Conservation (phyloP, 106 monocot genomes). For the Gastrodia elata region DNA sequence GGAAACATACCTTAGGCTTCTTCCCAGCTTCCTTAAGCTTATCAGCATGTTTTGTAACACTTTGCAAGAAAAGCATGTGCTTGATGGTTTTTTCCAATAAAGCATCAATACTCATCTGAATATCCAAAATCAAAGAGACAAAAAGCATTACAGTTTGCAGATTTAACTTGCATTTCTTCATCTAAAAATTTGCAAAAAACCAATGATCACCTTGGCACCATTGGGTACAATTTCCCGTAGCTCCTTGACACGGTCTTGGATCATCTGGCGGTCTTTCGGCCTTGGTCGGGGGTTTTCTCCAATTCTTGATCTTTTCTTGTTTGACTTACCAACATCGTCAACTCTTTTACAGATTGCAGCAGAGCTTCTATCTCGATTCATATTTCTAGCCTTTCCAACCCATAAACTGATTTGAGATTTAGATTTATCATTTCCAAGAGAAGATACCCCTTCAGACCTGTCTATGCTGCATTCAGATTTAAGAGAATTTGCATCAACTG, state of each 20-base stretch:
- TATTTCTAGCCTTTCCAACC: slow-evolving; percentile 44
- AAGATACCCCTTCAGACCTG: slow-evolving; percentile 19
- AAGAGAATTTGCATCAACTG: slow-evolving; percentile 15
- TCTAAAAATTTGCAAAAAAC: neutral
- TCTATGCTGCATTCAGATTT: slow-evolving; percentile 34
- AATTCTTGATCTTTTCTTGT: slow-evolving; percentile 57
- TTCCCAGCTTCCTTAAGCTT: slow-evolving; percentile 50
- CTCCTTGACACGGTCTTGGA: slow-evolving; percentile 93
- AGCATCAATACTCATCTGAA: slow-evolving; percentile 66
- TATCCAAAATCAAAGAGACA: neutral
- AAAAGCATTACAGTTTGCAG: neutral
- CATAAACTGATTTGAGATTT: slow-evolving; percentile 62
- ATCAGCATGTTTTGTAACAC: slow-evolving; percentile 63
- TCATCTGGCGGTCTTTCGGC: slow-evolving; percentile 93
- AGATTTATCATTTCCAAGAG: slow-evolving; percentile 23
- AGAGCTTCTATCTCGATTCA: slow-evolving; percentile 28
- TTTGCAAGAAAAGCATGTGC: slow-evolving; percentile 69
- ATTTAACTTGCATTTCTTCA: neutral
- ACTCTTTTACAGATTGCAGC: slow-evolving; percentile 29
- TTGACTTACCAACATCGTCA: slow-evolving; percentile 46
- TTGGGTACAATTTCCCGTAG: slow-evolving; percentile 91
- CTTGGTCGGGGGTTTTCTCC: slow-evolving; percentile 81
- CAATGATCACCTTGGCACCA: slow-evolving; percentile 68
- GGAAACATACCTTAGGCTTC: slow-evolving; percentile 29
- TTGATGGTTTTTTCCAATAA: slow-evolving; percentile 62